Evolutionary conservation across 176 grass and related monocot genomes (phyloP), one percentile per base, ranked within the genome.

Genomic region (Phoenix dactylifera): DNA sequence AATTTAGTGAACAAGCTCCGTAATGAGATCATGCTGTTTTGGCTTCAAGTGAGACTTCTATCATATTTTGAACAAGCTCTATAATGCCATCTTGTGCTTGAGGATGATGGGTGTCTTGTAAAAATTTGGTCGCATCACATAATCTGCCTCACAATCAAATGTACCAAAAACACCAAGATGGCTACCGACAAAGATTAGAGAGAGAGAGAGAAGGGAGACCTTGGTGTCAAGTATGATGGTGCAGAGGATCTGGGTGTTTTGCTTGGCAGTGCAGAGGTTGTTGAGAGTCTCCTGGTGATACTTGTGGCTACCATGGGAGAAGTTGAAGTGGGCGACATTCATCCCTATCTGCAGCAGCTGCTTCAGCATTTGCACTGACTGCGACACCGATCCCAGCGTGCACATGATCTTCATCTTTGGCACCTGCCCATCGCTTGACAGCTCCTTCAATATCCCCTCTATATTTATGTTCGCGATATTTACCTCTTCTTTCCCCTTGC

Each of bases 231-330:
- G 60, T 19, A 49, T 50, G 60, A 63, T 10, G 35, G 60, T 12
- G 35, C 60, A 63, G 18, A 63, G 60, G 18, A 63, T 63, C 18
- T 24, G 60, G 18, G 60, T 63, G 60, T 49, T 63, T 1, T 50
- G 32, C 60, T 50, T 63, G 20, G 24, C 15, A 3, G 16, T 26
- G 12, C 24, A 3, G 24, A 59, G 57, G 18, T 59, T 59, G 22
- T 59, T 20, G 57, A 59, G 24, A 24, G 57, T 59, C 23, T 59
- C 57, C 57, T 59, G 57, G 57, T 59, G 57, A 16, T 59, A 59
- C 57, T 59, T 24, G 24, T 59, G 57, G 22, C 22, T 59, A 24
- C 57, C 57, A 15, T 59, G 57, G 57, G 57, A 59, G 57, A 59
- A 59, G 24, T 59, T 59, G 57, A 59, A 59, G 15, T 24, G 57